Evolutionary conservation across 345 rosid species (phyloP).

Genomic region (Hypericum perforatum): DNA sequence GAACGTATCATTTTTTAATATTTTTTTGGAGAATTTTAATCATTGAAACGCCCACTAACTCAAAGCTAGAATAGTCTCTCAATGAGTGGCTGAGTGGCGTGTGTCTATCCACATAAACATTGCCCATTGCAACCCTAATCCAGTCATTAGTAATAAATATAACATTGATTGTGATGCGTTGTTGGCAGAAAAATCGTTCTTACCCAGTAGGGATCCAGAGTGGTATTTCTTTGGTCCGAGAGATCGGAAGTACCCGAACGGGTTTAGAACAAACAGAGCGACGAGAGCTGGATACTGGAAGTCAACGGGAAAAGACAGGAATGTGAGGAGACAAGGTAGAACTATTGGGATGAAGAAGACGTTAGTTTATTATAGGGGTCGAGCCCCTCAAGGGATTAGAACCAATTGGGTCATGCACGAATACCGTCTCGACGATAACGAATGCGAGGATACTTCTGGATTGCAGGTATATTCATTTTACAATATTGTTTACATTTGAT

Average conservation of each 20-base stretch:
- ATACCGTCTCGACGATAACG: slow-evolving; percentile 82
- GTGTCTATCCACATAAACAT: too few relatives aligned
- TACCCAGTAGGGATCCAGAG: too few relatives aligned
- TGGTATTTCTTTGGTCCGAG: slow-evolving; percentile 86
- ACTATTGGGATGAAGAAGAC: slow-evolving; percentile 95
- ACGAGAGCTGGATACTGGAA: slow-evolving; percentile 91
- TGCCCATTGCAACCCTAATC: neutral
- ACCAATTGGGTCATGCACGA: slow-evolving; percentile 98
- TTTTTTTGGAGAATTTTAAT: too few relatives aligned
- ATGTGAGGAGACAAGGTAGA: slow-evolving; percentile 52
- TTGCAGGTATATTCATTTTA: slow-evolving; percentile 48
- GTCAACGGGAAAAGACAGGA: slow-evolving; percentile 82
- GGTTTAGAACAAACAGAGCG: slow-evolving; percentile 83
- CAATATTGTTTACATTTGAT: neutral
- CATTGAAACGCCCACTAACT: too few relatives aligned
- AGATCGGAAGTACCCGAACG: slow-evolving; percentile 84
- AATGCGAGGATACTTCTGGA: slow-evolving; percentile 59
- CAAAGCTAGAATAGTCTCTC: too few relatives aligned
- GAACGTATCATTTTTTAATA: too few relatives aligned
- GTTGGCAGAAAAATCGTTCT: slow-evolving; percentile 62
- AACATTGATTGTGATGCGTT: neutral
- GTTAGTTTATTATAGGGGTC: too few relatives aligned
- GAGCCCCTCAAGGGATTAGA: slow-evolving; percentile 84
- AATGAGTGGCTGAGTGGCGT: too few relatives aligned
- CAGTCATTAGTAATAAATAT: neutral